These are phyloP conservation scores for Diplodia intermedia DNA, from an alignment of 2,329 filamentous ascomycete species.

Conservation along the genomic window DNA sequence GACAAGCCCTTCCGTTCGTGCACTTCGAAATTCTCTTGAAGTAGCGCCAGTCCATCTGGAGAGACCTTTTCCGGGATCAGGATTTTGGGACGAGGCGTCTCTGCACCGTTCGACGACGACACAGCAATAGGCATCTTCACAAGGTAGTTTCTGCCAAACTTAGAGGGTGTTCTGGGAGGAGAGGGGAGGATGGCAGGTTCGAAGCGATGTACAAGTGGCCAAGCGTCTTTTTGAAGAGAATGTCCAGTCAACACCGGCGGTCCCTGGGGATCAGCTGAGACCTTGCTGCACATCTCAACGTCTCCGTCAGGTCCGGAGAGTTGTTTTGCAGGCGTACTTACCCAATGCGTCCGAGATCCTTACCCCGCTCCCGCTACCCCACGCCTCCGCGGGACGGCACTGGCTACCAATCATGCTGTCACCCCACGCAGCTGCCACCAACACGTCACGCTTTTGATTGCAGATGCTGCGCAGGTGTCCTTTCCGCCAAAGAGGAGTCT, in stretches of 20 bases:
- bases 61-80: constrained; percentile 83
- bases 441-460: constrained; percentile 22
- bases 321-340: constrained; percentile 17
- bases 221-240: constrained; percentile 2
- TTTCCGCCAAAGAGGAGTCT: neutral
- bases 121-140: constrained; percentile 43
- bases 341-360: neutral
- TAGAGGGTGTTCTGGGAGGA: too few relatives aligned
- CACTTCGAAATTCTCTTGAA: constrained; percentile 71
- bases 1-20: constrained; percentile 70
- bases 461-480: constrained; percentile 13
- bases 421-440: constrained; percentile 18
- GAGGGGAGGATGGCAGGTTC: neutral
- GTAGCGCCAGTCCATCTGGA: constrained; percentile 74
- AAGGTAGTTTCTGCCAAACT: too few relatives aligned
- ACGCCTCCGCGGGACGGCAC: constrained; percentile 11
- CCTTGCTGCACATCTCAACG: constrained; percentile 26
- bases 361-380: constrained; percentile 27
- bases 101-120: constrained; percentile 35
- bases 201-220: constrained; percentile 9
- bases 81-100: constrained; percentile 57
- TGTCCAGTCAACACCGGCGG: constrained; percentile 13
- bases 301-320: constrained; percentile 1
- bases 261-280: constrained; percentile 39
- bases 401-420: constrained; percentile 19